A percentile compares a stretch with the other conserved stretches of the same genome.
Conservation (phyloP, 345 rosid genomes). For the Rubroshorea leprosula region DNA sequence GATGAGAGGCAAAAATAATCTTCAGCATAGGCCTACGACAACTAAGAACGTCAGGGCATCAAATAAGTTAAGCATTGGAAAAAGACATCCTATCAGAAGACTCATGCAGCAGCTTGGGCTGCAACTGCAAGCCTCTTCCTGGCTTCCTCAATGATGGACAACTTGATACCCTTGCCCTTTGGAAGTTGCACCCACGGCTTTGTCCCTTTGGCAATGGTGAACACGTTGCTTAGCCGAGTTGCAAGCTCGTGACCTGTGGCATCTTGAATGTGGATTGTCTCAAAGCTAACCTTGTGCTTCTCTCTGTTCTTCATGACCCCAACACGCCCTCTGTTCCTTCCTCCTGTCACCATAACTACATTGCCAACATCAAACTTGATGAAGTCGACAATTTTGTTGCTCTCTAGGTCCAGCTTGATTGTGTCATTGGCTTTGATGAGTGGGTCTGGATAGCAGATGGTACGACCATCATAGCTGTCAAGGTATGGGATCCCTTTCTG, state of each 20-base stretch:
- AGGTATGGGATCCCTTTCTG: conserved; percentile 56
- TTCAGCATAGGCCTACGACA: no score
- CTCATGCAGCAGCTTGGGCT: conserved; percentile 14
- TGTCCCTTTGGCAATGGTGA: conserved; percentile 31
- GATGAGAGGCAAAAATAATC: no score
- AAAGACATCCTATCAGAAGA: no score
- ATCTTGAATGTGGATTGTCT: conserved; percentile 34
- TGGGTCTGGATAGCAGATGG: conserved; percentile 63
- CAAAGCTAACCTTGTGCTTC: conserved; percentile 38
- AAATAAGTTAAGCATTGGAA: no score
- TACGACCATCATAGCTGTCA: conserved; percentile 60
- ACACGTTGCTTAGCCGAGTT: conserved; percentile 35
- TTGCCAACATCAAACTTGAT: conserved; percentile 60
- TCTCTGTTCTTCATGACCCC: conserved; percentile 40
- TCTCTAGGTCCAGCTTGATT: conserved; percentile 47
- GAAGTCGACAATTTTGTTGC: conserved; percentile 41
- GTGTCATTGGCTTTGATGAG: conserved; percentile 58
- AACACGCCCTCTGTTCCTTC: conserved; percentile 53
- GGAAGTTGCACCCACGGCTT: conserved; percentile 42
- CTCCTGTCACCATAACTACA: conserved; percentile 65
- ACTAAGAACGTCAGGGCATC: no score
- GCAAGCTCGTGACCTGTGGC: conserved; percentile 35
- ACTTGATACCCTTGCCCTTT: conserved; percentile 41
- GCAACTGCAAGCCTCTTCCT: conserved; percentile 39
- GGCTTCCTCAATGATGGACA: conserved; percentile 47